Evolutionary conservation across 179 eudicot species (phyloP).

Genomic region (Gypsophila paniculata): DNA sequence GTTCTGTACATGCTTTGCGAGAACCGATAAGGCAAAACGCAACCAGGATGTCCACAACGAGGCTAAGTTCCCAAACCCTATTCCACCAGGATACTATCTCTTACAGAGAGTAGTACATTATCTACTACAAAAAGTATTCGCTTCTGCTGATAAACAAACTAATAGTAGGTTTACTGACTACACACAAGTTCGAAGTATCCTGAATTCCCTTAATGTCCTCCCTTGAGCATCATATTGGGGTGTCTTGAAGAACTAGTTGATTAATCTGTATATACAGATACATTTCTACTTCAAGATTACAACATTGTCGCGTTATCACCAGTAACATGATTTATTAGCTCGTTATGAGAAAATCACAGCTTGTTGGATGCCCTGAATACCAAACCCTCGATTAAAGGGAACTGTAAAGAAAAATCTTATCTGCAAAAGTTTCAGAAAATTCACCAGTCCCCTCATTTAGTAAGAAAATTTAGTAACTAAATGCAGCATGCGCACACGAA

Average conservation of each 20-base stretch:
- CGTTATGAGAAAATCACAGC: too few relatives aligned
- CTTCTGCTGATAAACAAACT: constrained; percentile 7
- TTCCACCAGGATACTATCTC: not conserved
- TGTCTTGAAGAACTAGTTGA: not conserved
- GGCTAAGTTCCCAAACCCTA: not conserved
- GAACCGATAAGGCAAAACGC: not conserved
- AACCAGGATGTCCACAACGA: not conserved
- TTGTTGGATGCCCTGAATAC: not conserved
- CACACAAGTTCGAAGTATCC: not conserved
- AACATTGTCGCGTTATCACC: not conserved
- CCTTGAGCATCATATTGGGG: not conserved
- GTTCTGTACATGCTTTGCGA: not conserved
- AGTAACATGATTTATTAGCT: not conserved
- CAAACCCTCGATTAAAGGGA: constrained; percentile 10
- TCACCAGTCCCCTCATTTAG: not conserved
- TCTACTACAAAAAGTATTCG: not conserved
- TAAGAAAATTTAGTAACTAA: not conserved
- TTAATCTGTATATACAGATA: not conserved
- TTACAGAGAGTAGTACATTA: too few relatives aligned
- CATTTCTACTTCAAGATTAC: not conserved
- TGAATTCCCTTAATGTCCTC: not conserved
- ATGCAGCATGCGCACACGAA: not conserved
- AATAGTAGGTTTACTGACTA: not conserved
- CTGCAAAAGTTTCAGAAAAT: not conserved
- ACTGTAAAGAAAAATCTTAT: not conserved